Evolutionary conservation across 2,329 filamentous ascomycete genomes (phyloP).

Genomic region (Tolypocladium capitatum): DNA sequence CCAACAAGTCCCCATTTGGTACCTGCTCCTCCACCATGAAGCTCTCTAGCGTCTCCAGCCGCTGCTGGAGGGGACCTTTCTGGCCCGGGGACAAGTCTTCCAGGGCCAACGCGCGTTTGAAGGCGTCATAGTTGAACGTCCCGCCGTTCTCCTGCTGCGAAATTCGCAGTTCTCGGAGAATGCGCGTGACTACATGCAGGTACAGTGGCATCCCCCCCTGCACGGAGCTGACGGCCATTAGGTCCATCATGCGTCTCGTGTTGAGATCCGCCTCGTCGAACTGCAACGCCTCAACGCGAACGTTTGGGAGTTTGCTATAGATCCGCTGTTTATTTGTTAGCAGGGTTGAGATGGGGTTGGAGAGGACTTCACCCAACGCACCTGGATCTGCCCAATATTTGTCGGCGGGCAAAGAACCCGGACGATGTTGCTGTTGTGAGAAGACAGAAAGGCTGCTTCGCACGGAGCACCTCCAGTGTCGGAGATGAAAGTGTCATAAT

Average conservation of each 20-base stretch:
- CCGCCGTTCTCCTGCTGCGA: conserved; percentile 22
- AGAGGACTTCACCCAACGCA: conserved; percentile 4
- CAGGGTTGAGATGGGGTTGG: neutral
- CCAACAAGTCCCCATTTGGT: neutral
- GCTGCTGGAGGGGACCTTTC: conserved; percentile 31
- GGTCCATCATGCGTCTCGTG: conserved; percentile 42
- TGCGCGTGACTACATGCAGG: conserved; percentile 38
- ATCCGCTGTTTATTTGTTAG: conserved; percentile 13
- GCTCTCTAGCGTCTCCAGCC: conserved; percentile 35
- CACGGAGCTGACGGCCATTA: conserved; percentile 39
- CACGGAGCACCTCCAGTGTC: conserved; percentile 36
- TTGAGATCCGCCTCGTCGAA: conserved; percentile 40
- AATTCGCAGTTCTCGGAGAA: conserved; percentile 42
- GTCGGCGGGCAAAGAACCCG: conserved; percentile 41
- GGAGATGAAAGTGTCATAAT: conserved; percentile 45
- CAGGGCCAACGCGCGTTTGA: conserved; percentile 20
- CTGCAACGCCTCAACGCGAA: conserved; percentile 35
- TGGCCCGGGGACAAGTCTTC: conserved; percentile 35
- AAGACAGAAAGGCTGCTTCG: conserved; percentile 45
- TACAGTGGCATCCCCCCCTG: conserved; percentile 39
- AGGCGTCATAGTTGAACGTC: conserved; percentile 36
- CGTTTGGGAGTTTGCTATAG: conserved; percentile 27
- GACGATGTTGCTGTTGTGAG: conserved; percentile 28
- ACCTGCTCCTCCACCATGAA: conserved; percentile 29
- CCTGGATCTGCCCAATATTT: conserved; percentile 29